phyloP scores from a whole-genome alignment of 768 basidiomycete species.

The Tephrocybe sp. region DNA sequence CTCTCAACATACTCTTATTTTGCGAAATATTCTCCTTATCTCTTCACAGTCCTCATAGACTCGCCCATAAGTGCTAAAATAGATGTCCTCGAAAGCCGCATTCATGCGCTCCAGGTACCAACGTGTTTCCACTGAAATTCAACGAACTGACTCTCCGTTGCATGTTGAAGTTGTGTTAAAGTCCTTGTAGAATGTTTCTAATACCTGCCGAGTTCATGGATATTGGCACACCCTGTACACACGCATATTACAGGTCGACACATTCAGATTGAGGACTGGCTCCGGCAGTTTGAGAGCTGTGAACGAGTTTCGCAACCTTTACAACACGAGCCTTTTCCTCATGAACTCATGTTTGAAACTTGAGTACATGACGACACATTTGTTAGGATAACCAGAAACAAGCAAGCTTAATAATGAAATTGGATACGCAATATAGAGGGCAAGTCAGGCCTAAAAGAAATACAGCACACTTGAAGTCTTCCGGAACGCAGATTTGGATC shows the following conservation, averaged over 20 bases:
- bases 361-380: constrained; percentile 10
- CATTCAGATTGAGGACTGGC: background rate
- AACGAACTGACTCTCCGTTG: constrained; percentile 72
- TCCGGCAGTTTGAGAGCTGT: constrained; percentile 16
- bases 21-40: too few species aligned
- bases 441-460: constrained; percentile 62
- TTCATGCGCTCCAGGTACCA: constrained; percentile 16
- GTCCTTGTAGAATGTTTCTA: constrained; percentile 47
- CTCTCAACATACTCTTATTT: too few species aligned
- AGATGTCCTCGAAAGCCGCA: constrained; percentile 27
- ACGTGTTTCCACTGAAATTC: constrained; percentile 58
- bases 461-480: constrained; percentile 70
- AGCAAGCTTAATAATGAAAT: constrained; percentile 4
- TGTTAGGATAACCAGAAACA: background rate
- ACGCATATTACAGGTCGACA: background rate
- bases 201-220: too few species aligned
- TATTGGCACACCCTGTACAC: constrained; percentile 9
- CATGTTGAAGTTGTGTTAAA: constrained; percentile 84
- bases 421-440: too few species aligned
- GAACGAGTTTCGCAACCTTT: too few species aligned
- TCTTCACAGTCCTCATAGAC: too few species aligned
- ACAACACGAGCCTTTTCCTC: constrained; percentile 24
- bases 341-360: constrained; percentile 8
- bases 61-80: too few species aligned
- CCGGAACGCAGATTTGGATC: constrained; percentile 75